Evolutionary conservation across 208 protist genomes (phyloP).

Genomic region (Trypanosoma lewisi): DNA sequence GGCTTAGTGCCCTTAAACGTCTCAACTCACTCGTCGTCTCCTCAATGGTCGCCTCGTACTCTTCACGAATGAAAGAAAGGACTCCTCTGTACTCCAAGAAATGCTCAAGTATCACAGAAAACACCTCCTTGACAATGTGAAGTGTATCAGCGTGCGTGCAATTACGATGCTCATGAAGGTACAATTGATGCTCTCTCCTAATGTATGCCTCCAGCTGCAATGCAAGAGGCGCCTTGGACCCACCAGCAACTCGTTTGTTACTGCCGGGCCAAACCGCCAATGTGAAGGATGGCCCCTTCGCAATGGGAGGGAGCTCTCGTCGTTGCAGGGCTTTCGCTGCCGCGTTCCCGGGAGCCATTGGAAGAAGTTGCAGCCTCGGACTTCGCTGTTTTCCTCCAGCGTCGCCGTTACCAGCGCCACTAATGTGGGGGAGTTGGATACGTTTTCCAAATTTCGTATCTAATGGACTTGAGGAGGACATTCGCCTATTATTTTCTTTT

Average conservation of each 20-base stretch:
- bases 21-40: slow-evolving; percentile 55
- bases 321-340: neutral
- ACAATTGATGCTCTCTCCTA: slow-evolving; percentile 70
- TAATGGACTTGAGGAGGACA: neutral
- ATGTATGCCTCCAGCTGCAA: slow-evolving; percentile 85
- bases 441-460: neutral
- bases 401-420: neutral
- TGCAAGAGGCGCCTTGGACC: slow-evolving; percentile 66
- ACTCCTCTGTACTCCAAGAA: slow-evolving; percentile 78
- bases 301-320: slow-evolving; percentile 12
- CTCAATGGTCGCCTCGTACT: slow-evolving; percentile 74
- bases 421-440: neutral
- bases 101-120: slow-evolving; percentile 75
- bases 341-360: neutral
- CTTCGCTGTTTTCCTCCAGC: neutral
- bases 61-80: slow-evolving; percentile 73
- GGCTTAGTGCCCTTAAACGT: slow-evolving; percentile 48
- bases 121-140: slow-evolving; percentile 81
- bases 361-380: neutral
- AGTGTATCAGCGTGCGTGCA: slow-evolving; percentile 70
- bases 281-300: slow-evolving; percentile 6
- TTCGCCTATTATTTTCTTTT: too few species aligned
- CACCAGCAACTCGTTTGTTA: neutral
- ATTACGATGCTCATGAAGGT: slow-evolving; percentile 54
- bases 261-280: slow-evolving; percentile 20